These are phyloP conservation scores for Cymbidium sinense DNA, from an alignment of 106 monocot species.

Conservation along the genomic window DNA sequence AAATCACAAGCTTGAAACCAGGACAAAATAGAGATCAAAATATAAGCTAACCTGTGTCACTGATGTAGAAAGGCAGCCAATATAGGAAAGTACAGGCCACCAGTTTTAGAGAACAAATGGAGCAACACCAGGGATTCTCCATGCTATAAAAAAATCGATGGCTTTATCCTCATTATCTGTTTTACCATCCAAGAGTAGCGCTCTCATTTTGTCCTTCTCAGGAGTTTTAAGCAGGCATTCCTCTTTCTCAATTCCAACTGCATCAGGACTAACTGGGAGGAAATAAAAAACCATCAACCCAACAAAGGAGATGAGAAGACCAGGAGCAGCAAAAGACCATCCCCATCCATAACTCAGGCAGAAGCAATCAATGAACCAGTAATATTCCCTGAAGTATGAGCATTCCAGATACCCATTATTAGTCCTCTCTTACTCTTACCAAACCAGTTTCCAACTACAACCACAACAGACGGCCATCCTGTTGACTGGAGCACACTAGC, in stretches of 20 bases:
- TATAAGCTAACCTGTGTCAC: slow-evolving; percentile 56
- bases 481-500: slow-evolving; percentile 81
- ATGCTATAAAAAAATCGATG: slow-evolving; percentile 68
- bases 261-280: slow-evolving; percentile 72
- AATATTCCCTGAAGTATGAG: slow-evolving; percentile 92
- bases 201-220: slow-evolving; percentile 18
- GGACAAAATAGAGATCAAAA: not conserved
- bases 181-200: slow-evolving; percentile 34
- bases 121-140: slow-evolving; percentile 83
- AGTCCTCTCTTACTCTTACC: slow-evolving; percentile 93
- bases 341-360: slow-evolving; percentile 80
- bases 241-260: slow-evolving; percentile 45
- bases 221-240: slow-evolving; percentile 13
- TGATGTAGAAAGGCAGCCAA: slow-evolving; percentile 91
- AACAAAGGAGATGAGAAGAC: slow-evolving; percentile 44
- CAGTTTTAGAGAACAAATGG: slow-evolving; percentile 76
- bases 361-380: slow-evolving; percentile 77
- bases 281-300: slow-evolving; percentile 71
- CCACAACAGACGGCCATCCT: slow-evolving; percentile 92
- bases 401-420: slow-evolving; percentile 97
- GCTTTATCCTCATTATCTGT: slow-evolving; percentile 34
- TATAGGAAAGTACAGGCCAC: slow-evolving; percentile 90
- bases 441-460: slow-evolving; percentile 87
- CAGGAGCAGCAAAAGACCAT: slow-evolving; percentile 86
- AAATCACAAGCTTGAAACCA: not conserved